Evolutionary conservation across 2,329 filamentous ascomycete species (phyloP), one percentile per base, ranked within the genome.

Genomic region (Colletotrichum liriopes): DNA sequence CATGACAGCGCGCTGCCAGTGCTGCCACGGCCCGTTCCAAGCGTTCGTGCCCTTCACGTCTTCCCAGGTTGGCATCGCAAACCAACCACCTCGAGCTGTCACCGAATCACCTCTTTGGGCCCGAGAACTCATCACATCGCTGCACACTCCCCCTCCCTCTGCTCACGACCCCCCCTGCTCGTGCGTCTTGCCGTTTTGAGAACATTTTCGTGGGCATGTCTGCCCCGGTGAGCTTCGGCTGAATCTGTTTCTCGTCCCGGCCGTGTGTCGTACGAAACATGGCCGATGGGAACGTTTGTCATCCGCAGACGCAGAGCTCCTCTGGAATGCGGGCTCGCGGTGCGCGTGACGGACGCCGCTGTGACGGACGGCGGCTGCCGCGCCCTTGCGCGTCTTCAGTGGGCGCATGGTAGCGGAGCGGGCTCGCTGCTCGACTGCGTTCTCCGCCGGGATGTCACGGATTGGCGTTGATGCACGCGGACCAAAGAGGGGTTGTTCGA

Each of bases 11-110:
- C 62, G 66, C 29, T 59, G 58, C 58, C 65, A 68, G 52, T 66
- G 54, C 43, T 62, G 62, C 47, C 23, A 56, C 63, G 63, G 63
- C 55, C 67, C 67, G 67, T 67, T 51, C 67, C 63, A 61, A 41
- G 45, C 35, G 67, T 70, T 29, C 67, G 26, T 52, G 3, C 35
- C 11, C 58, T 49, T 39, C 32, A 60, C 52, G 9, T 20, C 18
- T 32, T 32, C 39, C 39, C 29, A 20, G 49, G 26, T 9, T 52
- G 49, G 12, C 49, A 37, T n/a, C 29, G 11, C 52, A 35, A 18
- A 11, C 32, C 32, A 35, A 20, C 39, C 63, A 41, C 62, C 14
- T 14, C 39, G 20, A 29, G 29, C 23, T 11, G 52, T 69, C 54
- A 65, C 43, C 45, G 47, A 65, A n/a, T 37, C 63, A 51, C 63